Evolutionary conservation across 2,329 filamentous ascomycete species (phyloP), one percentile per base, ranked within the genome.

Genomic region (Aureobasidium uvarum): DNA sequence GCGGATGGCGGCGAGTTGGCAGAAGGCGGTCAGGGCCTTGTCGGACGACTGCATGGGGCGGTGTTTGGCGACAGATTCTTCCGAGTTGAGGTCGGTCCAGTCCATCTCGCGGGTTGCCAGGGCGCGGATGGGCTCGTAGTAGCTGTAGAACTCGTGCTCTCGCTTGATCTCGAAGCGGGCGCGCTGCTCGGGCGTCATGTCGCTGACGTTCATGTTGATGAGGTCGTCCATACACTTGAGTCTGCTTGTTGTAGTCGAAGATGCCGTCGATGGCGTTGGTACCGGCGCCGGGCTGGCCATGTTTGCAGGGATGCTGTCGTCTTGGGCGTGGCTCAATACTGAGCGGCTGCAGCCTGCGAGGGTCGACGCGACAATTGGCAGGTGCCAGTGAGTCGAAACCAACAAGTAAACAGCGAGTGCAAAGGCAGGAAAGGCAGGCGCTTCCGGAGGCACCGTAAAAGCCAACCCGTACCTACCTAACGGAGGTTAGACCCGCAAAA

Each of bases 1-100:
- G 10, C 77, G 72, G 65, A 76, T 72, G 64, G 76, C 73, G 2
- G 73, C 73, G 7, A 79, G 72, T 63, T 79, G 76, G 14, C 72
- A 70, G 66, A 74, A 74, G 13, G 75, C 73, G 3, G 72, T 74
- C 16, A 78, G 69, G 28, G 74, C 72, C n/a, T 72, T 73, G 66
- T 78, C 76, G 16, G 70, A 62, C 43, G 62, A 67, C 3, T 45
- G 33, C 1, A 23, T 6, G 2, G 59, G 59, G 3, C 10, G 31
- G 20, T 62, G 58, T 10, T 41, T 58, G 2, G 59, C 63, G 16
- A 65, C 66, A 7, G 52, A 60, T n/a, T 59, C 59, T 25, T 68
- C 65, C n/a, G 58, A 62, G 23, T 66, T 62, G n/a, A 68, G 51
- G 48, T 68, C 65, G 25, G 64, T 66, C 58, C 59, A 68, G 36